Evolutionary conservation across 2,329 filamentous ascomycete genomes (phyloP).

Genomic region (Colletotrichum agaves): DNA sequence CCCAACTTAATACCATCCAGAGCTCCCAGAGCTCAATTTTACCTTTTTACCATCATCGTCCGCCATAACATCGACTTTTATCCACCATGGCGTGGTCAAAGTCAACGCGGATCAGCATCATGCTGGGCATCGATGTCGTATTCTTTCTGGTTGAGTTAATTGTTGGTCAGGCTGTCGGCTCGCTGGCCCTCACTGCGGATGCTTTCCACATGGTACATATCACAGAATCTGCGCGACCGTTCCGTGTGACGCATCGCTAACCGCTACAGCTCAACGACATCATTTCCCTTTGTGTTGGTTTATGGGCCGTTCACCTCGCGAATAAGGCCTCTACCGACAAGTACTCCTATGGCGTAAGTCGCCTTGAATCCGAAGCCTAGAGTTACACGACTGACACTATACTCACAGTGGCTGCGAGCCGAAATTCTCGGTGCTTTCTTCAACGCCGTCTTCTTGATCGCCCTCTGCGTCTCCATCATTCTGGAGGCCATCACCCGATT

Average conservation of each 20-base stretch:
- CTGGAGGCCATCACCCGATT: slow-evolving; percentile 94
- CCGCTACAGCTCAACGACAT: slow-evolving; percentile 88
- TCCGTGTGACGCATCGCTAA: slow-evolving; percentile 37
- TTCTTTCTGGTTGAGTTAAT: slow-evolving; percentile 94
- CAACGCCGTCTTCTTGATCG: slow-evolving; percentile 97
- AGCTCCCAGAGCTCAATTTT: slow-evolving; percentile 22
- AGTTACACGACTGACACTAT: neutral
- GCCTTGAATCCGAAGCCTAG: slow-evolving; percentile 6
- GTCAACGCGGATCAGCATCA: slow-evolving; percentile 88
- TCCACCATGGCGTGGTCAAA: slow-evolving; percentile 86
- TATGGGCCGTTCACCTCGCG: slow-evolving; percentile 95
- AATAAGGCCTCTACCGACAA: slow-evolving; percentile 87
- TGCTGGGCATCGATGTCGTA: slow-evolving; percentile 87
- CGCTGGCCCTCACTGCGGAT: slow-evolving; percentile 92
- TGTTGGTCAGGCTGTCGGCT: slow-evolving; percentile 87
- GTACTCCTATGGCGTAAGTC: slow-evolving; percentile 90
- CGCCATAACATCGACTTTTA: slow-evolving; percentile 3
- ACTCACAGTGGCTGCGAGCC: slow-evolving; percentile 87
- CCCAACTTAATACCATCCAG: neutral
- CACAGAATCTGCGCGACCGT: neutral
- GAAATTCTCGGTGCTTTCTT: slow-evolving; percentile 96
- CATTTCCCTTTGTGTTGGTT: slow-evolving; percentile 87
- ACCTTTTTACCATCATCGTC: neutral
- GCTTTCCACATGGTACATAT: slow-evolving; percentile 92
- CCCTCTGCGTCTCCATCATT: slow-evolving; percentile 94